A percentile compares a stretch with the other conserved stretches of the same genome.
These are phyloP conservation scores for Pythium dissotocum DNA, from an alignment of 352 stramenopile genomes.

Conservation along the genomic window DNA sequence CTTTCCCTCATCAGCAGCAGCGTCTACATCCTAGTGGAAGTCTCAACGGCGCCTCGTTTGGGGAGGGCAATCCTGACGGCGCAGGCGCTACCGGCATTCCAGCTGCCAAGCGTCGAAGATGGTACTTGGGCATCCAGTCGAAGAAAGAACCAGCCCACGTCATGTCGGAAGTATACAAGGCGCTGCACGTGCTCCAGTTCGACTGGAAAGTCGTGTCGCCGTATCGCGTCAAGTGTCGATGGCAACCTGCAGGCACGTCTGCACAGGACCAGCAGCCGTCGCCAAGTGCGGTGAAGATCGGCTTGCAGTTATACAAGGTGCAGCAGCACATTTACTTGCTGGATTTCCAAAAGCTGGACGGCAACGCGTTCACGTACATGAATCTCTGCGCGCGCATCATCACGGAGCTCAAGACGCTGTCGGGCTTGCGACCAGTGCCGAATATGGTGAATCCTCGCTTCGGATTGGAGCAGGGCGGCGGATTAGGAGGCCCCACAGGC, in stretches of 20 bases:
- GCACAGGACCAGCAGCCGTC: conserved; percentile 18
- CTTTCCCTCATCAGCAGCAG: not conserved
- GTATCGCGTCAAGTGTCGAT: conserved; percentile 97
- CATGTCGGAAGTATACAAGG: conserved; percentile 99
- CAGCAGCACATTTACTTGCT: conserved; percentile 99
- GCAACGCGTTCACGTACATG: conserved; percentile 99
- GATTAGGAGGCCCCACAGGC: not conserved
- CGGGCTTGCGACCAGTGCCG: conserved; percentile 61
- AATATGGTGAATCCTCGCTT: conserved; percentile 20
- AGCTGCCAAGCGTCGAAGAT: conserved; percentile 85
- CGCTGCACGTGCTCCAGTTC: conserved; percentile 95
- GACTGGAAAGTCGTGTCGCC: conserved; percentile 97
- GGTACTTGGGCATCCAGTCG: conserved; percentile 99
- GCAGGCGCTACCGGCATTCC: conserved; percentile 21
- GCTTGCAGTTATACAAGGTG: conserved; percentile 96
- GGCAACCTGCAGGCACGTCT: conserved; percentile 54
- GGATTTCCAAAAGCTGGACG: conserved; percentile 96
- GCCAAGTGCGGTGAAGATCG: conserved; percentile 89
- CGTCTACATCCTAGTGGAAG: not conserved
- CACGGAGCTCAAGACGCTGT: conserved; percentile 98
- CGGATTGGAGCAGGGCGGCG: not conserved
- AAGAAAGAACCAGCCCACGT: conserved; percentile 99
- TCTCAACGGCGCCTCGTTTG: not conserved
- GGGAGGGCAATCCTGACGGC: not conserved
- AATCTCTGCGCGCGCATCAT: conserved; percentile 99